A percentile compares a stretch with the other conserved stretches of the same genome.
phyloP scores from a whole-genome alignment of 306 rosid species.

The Fagus sylvatica region DNA sequence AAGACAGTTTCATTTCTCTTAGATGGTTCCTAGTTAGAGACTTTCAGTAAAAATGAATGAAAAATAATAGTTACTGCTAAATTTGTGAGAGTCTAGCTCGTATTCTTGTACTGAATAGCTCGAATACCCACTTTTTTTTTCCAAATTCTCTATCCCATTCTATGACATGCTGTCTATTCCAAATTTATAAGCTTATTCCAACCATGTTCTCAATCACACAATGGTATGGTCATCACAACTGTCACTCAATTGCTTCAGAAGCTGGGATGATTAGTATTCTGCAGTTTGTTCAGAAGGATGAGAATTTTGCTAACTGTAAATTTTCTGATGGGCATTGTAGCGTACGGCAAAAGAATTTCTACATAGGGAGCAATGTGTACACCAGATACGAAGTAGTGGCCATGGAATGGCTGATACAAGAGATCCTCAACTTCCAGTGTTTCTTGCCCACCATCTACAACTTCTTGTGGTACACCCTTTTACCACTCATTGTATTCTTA shows the following conservation, averaged over 20 bases:
- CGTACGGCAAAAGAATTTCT: constrained; percentile 52
- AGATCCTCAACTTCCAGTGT: constrained; percentile 81
- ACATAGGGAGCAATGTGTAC: constrained; percentile 48
- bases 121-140: not conserved
- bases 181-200: not conserved
- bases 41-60: not conserved
- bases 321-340: constrained; percentile 47
- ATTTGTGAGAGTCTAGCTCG: not conserved
- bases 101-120: not conserved
- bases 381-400: constrained; percentile 89
- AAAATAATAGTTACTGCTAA: not conserved
- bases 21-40: not conserved
- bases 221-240: not conserved
- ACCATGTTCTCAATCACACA: not conserved
- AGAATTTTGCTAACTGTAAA: constrained; percentile 10
- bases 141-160: not conserved
- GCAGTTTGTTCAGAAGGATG: not conserved
- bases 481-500: constrained; percentile 23
- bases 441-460: constrained; percentile 76
- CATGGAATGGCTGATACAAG: constrained; percentile 96
- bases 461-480: constrained; percentile 70
- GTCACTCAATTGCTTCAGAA: not conserved
- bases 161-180: not conserved
- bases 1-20: not conserved
- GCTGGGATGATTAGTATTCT: not conserved